These are phyloP conservation scores for Paspalum notatum DNA, from an alignment of 176 grass and related monocot genomes.

Conservation along the genomic window DNA sequence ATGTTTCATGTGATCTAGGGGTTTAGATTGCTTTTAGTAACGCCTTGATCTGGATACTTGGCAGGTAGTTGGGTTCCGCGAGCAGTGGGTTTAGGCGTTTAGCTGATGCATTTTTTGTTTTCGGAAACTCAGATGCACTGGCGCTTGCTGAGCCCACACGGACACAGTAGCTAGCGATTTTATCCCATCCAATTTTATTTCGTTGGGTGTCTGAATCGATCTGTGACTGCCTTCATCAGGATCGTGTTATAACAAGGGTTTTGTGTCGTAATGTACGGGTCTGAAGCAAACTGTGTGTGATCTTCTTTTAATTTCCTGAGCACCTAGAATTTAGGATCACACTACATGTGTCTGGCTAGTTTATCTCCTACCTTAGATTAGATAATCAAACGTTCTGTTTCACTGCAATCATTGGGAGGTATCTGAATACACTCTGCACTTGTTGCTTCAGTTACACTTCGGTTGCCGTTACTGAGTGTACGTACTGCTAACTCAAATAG, in stretches of 20 bases:
- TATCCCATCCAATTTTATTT: background rate
- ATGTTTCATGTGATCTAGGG: background rate
- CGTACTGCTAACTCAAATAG: background rate
- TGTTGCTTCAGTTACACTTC: background rate
- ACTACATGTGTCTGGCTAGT: background rate
- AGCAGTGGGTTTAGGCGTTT: background rate
- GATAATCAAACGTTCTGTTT: background rate
- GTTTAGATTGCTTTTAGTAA: background rate
- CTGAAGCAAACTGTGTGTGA: background rate
- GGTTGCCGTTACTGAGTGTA: background rate
- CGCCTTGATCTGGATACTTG: background rate
- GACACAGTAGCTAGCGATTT: background rate
- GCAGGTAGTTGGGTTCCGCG: background rate
- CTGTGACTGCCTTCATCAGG: background rate
- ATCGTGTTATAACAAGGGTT: background rate
- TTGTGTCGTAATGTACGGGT: background rate
- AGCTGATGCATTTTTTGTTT: background rate
- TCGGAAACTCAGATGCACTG: background rate
- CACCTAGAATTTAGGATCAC: background rate
- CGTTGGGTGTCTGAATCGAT: constrained; percentile 7
- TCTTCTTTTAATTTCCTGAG: background rate
- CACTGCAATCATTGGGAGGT: background rate
- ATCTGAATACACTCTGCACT: background rate
- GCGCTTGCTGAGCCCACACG: background rate
- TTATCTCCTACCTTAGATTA: background rate